These are phyloP conservation scores for Paralagenidium karlingii DNA, from an alignment of 352 stramenopile genomes.

Conservation along the genomic window DNA sequence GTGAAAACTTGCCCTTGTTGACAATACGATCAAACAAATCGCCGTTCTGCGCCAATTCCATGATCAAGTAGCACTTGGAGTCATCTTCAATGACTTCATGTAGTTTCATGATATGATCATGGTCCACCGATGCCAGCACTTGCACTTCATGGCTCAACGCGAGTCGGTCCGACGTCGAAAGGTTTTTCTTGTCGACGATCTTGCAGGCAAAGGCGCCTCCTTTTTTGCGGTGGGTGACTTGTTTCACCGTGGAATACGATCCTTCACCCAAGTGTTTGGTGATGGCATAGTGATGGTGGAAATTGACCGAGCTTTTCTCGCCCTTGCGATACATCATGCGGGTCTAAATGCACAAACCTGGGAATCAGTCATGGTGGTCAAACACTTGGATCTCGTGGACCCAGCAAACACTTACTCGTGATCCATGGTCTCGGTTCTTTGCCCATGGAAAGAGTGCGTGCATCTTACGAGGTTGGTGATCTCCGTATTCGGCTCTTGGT, in stretches of 20 bases:
- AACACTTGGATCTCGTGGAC: background rate
- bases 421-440: background rate
- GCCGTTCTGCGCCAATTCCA: slow-evolving; percentile 90
- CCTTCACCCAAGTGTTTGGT: slow-evolving; percentile 68
- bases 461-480: background rate
- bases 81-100: slow-evolving; percentile 92
- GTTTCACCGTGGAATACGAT: slow-evolving; percentile 82
- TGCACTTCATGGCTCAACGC: slow-evolving; percentile 62
- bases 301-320: slow-evolving; percentile 73
- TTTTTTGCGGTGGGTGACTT: slow-evolving; percentile 71
- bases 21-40: slow-evolving; percentile 82
- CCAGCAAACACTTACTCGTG: background rate
- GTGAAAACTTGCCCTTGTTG: slow-evolving; percentile 61
- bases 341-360: too few relatives aligned
- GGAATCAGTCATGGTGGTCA: too few relatives aligned
- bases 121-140: slow-evolving; percentile 56
- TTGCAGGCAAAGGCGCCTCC: slow-evolving; percentile 66
- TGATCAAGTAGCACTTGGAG: slow-evolving; percentile 96
- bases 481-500: background rate
- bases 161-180: slow-evolving; percentile 57
- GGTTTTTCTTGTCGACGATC: slow-evolving; percentile 69
- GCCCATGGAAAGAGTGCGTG: background rate
- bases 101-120: slow-evolving; percentile 84
- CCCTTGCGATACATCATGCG: slow-evolving; percentile 49
- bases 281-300: slow-evolving; percentile 74